phyloP scores from a whole-genome alignment of 1,284 basidiomycete genomes.

The Pseudozyma sp. region DNA sequence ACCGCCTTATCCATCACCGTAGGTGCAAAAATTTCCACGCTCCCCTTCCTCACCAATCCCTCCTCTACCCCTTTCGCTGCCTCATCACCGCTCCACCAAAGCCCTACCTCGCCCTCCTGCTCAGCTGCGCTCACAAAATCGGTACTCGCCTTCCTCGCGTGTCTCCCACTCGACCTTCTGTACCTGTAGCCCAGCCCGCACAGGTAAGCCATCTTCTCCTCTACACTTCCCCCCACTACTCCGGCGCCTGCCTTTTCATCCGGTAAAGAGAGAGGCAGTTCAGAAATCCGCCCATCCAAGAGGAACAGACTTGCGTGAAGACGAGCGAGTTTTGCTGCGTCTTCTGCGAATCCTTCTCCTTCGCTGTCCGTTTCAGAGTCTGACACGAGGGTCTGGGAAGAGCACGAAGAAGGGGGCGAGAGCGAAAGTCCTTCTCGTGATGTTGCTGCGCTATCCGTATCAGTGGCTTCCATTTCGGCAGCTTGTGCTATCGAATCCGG shows the following conservation, averaged over 20 bases:
- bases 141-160: conserved; percentile 13
- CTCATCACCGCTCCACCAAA: conserved; percentile 18
- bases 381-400: conserved; percentile 25
- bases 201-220: conserved; percentile 47
- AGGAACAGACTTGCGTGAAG: conserved; percentile 38
- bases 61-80: not conserved
- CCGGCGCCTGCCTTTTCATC: not conserved
- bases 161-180: not conserved
- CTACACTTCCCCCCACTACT: conserved; percentile 13
- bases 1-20: conserved; percentile 7
- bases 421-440: too few relatives aligned
- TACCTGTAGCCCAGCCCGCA: conserved; percentile 43
- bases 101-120: conserved; percentile 1
- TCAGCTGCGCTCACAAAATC: not conserved
- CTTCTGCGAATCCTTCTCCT: conserved; percentile 1
- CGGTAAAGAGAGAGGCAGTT: conserved; percentile 26
- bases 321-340: conserved; percentile 38
- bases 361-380: conserved; percentile 13
- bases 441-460: too few relatives aligned
- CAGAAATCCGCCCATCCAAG: conserved; percentile 10
- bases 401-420: conserved; percentile 13
- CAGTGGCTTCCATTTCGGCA: too few relatives aligned
- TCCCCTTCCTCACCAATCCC: conserved; percentile 6
- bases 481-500: too few relatives aligned
- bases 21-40: conserved; percentile 10